phyloP scores from a whole-genome alignment of 345 rosid species.

The Heritiera littoralis region DNA sequence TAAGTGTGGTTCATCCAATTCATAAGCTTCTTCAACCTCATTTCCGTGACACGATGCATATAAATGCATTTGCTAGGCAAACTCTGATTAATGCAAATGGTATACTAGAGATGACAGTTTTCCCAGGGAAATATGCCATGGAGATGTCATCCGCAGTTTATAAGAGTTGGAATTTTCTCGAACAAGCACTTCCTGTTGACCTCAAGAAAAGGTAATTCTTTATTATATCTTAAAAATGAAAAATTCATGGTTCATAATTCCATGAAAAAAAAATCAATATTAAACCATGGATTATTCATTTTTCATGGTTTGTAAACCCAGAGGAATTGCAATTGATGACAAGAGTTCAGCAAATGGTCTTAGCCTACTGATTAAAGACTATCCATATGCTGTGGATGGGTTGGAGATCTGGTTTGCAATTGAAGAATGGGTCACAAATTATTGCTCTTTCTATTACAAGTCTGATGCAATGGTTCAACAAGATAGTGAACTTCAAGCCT shows the following conservation, averaged over 20 bases:
- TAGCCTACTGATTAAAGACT: constrained; percentile 60
- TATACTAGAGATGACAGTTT: constrained; percentile 59
- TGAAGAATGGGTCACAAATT: constrained; percentile 63
- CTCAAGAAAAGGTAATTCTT: constrained; percentile 61
- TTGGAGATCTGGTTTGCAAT: constrained; percentile 76
- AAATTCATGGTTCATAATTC: no score
- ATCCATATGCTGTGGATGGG: constrained; percentile 78
- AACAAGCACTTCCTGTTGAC: constrained; percentile 71
- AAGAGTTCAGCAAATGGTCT: constrained; percentile 54
- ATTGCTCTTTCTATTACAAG: constrained; percentile 55
- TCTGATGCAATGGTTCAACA: constrained; percentile 41
- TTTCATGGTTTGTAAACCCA: constrained; percentile 19
- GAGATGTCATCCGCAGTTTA: constrained; percentile 58
- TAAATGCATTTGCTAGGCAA: constrained; percentile 64
- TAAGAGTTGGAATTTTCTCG: constrained; percentile 60
- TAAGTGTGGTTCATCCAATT: constrained; percentile 77
- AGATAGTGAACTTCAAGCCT: constrained; percentile 63
- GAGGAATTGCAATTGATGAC: constrained; percentile 74
- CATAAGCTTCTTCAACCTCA: constrained; percentile 77
- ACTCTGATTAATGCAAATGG: constrained; percentile 66
- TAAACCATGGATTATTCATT: not conserved
- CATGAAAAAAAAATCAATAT: no score
- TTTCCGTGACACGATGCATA: constrained; percentile 80
- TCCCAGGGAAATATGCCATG: constrained; percentile 61
- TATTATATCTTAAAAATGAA: no score